Base-by-base conservation (phyloP, 2,329 filamentous ascomycete species). In the Ophiostoma himal-ulmi region DNA sequence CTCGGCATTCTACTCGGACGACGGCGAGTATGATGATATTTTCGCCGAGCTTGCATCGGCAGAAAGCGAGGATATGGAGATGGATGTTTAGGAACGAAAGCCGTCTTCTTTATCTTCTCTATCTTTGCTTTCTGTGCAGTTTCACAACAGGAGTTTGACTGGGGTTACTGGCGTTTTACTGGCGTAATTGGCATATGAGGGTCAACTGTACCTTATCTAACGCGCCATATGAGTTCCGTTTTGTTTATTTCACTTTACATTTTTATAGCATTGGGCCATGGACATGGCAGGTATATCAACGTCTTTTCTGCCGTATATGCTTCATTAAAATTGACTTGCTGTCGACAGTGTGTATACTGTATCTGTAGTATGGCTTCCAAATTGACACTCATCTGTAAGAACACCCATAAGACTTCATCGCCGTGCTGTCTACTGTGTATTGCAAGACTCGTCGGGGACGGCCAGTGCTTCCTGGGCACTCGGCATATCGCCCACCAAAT, bases 401-500 rank as follows among this genome's bases (percentile, higher is more conserved):
- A 57, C n/a, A 26, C 44, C 44, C 17, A 17, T 20, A 17, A 17
- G 14, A 48, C 6, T 13, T 7, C n/a, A 57, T 54, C 20, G 20
- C 2, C 48, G 44, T 48, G 54, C 60, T 26, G n/a, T 14, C 41
- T 81, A 90, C 81, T 89, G 88, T 70, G 84, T 84, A 72, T 86
- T 85, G 75, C 88, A 90, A 36, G 85, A 82, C 75, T 89, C 88
- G 74, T 89, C 88, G 36, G 86, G 83, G 44, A 81, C 83, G 60
- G 83, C 85, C 71, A 90, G 82, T 7, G 85, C 86, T 74, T 94
- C 92, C 77, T 94, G 92, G 22, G 91, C 91, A 68, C 91, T 91
- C 70, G 89, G 89, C 87, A 96, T 91, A 77, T 97, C 93, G 70
- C 94, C 94, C 20, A 99, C 91, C 22, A 99, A 83, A 79, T 98